Base-by-base conservation (phyloP, 805 yeast genomes). In the Debaryomyces maramus region DNA sequence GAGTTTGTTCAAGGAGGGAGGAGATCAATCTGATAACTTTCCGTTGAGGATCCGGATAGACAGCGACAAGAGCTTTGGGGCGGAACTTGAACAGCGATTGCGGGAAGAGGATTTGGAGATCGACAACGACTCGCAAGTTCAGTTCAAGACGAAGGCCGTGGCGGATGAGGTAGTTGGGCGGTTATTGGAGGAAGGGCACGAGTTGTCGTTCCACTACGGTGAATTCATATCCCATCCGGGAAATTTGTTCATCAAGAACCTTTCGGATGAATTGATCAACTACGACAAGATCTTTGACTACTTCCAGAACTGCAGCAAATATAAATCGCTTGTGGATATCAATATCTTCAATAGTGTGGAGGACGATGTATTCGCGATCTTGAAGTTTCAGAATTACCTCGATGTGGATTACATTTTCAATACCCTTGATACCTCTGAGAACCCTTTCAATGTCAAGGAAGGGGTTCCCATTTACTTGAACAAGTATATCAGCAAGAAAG, bases 401-500 rank as follows among this genome's bases (percentile, higher is more conserved):
- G 72, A 65, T 47, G 67, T 56, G 6, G 69, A 61, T n/a, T 35
- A 51, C 13, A 36, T 63, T 17, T 46, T 55, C 23, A 44, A 48
- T 18, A 44, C 46, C 13, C 47, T 54, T 19, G 49, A 58, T 22
- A 34, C 38, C 6, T 27, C 22, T 24, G 31, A 43, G 15, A 59
- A 61, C 40, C 53, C 50, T 7, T 57, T 57, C 47, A 65, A 67
- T 42, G 19, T 51, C 32, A 48, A 50, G 35, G 43, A 59, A 29
- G 55, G 50, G 19, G 31, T 65, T 40, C 61, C 65, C 16, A 55
- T 77, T 24, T 79, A 75, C 50, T 73, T 83, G 36, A 81, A 83
- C 51, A 80, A 72, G 52, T 88, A 84, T 56, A 73, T 82, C 33
- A 81, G 84, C 34, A 78, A 80, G 48, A 73, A 75, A 43, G 88